These are phyloP conservation scores for Citrus maxima DNA, from an alignment of 345 rosid genomes.

Conservation along the genomic window DNA sequence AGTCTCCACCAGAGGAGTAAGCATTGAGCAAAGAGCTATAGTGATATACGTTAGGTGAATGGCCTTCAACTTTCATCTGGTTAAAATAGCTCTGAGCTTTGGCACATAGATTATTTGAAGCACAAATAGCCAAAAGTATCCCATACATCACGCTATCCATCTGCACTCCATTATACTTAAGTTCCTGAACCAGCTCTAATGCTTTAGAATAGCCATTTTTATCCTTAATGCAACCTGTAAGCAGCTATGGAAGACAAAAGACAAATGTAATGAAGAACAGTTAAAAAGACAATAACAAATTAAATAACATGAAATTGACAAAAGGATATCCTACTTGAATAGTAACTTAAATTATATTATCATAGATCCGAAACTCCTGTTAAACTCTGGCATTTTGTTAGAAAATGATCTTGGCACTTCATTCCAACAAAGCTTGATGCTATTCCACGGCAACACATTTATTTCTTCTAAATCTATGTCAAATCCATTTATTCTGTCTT, in stretches of 20 bases:
- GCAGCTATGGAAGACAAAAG: constrained; percentile 53
- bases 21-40: constrained; percentile 90
- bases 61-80: constrained; percentile 82
- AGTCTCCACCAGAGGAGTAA: constrained; percentile 66
- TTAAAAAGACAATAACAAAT: background rate
- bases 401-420: background rate
- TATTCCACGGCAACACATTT: background rate
- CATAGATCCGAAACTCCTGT: background rate
- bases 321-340: background rate
- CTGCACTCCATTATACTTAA: constrained; percentile 48
- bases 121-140: constrained; percentile 83
- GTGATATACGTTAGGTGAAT: constrained; percentile 66
- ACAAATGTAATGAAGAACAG: constrained; percentile 14
- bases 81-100: constrained; percentile 71
- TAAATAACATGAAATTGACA: background rate
- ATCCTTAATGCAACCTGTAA: constrained; percentile 80
- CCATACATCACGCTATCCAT: constrained; percentile 88
- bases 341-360: background rate
- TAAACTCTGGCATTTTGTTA: background rate
- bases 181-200: constrained; percentile 64
- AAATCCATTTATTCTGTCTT: background rate
- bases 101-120: constrained; percentile 67
- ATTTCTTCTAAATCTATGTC: background rate
- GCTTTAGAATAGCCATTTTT: constrained; percentile 68
- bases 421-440: background rate